These are phyloP conservation scores for Wickerhamiella cacticola DNA, from an alignment of 805 yeast genomes.

Conservation along the genomic window DNA sequence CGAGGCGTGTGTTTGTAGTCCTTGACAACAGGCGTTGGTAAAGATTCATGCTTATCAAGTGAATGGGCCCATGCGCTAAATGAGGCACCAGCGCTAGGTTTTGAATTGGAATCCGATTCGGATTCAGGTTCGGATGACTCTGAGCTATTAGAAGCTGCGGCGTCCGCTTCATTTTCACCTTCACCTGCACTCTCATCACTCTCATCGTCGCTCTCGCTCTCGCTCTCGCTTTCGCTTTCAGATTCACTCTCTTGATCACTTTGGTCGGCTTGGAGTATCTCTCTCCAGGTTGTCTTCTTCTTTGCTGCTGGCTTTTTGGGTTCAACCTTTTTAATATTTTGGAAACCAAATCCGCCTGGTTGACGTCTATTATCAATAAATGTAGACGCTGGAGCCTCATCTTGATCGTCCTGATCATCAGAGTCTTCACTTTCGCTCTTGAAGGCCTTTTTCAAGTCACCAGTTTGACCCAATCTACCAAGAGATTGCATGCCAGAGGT, in stretches of 20 bases:
- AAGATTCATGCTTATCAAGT: conserved; percentile 49
- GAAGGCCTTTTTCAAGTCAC: conserved; percentile 52
- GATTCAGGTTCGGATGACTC: too few relatives aligned
- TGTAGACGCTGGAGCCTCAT: conserved; percentile 34
- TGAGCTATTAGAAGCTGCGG: too few relatives aligned
- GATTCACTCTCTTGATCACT: conserved; percentile 55
- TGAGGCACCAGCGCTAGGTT: conserved; percentile 41
- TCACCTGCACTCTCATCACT: conserved; percentile 22
- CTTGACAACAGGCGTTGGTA: conserved; percentile 39
- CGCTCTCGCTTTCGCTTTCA: conserved; percentile 29
- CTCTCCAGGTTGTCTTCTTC: conserved; percentile 20
- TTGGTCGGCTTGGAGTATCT: conserved; percentile 18
- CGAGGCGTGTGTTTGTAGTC: conserved; percentile 47
- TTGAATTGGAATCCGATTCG: conserved; percentile 11
- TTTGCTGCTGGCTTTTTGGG: background rate
- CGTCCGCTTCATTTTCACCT: conserved; percentile 15
- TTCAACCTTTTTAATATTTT: conserved; percentile 19
- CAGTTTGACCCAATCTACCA: conserved; percentile 63
- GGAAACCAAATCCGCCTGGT: conserved; percentile 45
- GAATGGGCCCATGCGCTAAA: conserved; percentile 88
- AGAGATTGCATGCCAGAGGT: conserved; percentile 58
- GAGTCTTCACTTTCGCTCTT: conserved; percentile 64
- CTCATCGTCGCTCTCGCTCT: conserved; percentile 14
- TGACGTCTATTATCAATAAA: conserved; percentile 66
- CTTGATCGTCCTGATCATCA: conserved; percentile 49